These are phyloP conservation scores for bread wheat (Triticum aestivum) DNA, from an alignment of 176 grass and related monocot species.

Conservation along the genomic window IWGSC_CS_RefSeq_v2.1 NC_057811.1:403751079-403751578, in stretches of 20 bases:
- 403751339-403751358: not conserved
- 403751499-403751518: not conserved
- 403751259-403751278: not conserved
- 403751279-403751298: not conserved
- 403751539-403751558: not conserved
- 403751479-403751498: not conserved
- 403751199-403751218: not conserved
- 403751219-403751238: not conserved
- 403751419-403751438: not conserved
- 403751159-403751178: not conserved
- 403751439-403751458: not conserved
- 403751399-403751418: not conserved
- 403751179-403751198: not conserved
- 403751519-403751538: not conserved
- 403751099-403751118: no score
- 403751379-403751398: not conserved
- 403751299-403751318: not conserved
- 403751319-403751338: not conserved
- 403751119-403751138: no score
- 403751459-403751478: not conserved
- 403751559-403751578: slow-evolving; percentile 1
- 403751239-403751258: not conserved
- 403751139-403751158: no score
- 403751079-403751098: no score
- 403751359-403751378: not conserved